Base-by-base conservation (phyloP, 345 rosid genomes). In the Citropsis articulata region DNA sequence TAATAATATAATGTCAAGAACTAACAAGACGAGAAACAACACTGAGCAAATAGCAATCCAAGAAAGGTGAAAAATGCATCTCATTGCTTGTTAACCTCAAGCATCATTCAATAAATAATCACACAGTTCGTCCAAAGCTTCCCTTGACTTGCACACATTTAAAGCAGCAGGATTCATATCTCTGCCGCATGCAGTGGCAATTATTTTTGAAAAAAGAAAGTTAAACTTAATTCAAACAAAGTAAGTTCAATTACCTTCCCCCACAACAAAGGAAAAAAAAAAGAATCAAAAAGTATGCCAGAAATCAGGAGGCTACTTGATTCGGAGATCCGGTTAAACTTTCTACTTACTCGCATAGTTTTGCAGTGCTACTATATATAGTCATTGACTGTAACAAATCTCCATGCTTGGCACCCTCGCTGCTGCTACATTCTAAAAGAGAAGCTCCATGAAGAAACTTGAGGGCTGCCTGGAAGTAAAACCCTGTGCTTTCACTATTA, bases 381-480 rank as follows among this genome's bases (percentile, higher is more conserved):
- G 87, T 85, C 83, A 85, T 69, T 40, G 94, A 87, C 72, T 87
- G 97, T 74, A 82, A 77, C 86, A 87, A 85, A 78, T 94, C 98
- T 72, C 90, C 93, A 73, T 86, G 89, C 85, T 90, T 95, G 71
- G 88, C 82, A 83, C 76, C 87, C 69, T 92, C 94, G 53, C 73
- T 84, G 83, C 89, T 86, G 82, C 92, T 78, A 79, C 89, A 84
- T 87, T 97, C 99, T 71, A 90, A 76, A 48, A 94, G 76, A 76
- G 90, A 92, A 48, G 98, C 96, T 75, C 92, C 94, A 68, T 88
- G 90, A 75, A 97, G 99, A 86, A 97, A 97, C 87, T 97, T 91
- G 77, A 97, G 90, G 84, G 91, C 90, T 57, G 99, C 98, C 88
- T 94, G 91, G 84, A 97, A 97, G 91, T 97, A 97, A 72, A 94